Conservation (phyloP, 768 basidiomycete genomes). For the Tricholoma terreum region DNA sequence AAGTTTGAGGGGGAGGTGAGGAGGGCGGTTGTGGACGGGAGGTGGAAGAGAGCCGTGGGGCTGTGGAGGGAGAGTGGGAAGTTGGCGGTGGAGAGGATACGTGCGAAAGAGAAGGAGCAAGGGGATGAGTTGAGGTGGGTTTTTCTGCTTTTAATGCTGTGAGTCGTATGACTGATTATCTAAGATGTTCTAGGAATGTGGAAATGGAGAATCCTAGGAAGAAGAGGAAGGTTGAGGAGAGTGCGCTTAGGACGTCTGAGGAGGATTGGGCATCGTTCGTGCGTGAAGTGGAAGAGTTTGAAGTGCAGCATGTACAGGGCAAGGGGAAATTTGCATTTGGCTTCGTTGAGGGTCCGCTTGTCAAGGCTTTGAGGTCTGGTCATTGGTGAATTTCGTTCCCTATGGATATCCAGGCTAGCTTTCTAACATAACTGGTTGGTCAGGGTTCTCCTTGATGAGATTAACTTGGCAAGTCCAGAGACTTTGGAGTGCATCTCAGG, state of each 20-base stretch:
- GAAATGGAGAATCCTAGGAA: not conserved
- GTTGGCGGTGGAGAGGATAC: slow-evolving; percentile 66
- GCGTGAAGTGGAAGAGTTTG: slow-evolving; percentile 71
- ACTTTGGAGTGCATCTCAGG: slow-evolving; percentile 90
- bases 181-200: not conserved
- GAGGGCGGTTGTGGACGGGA: slow-evolving; percentile 76
- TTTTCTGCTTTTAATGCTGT: slow-evolving; percentile 4
- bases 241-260: slow-evolving; percentile 40
- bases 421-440: not conserved
- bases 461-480: slow-evolving; percentile 92
- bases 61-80: slow-evolving; percentile 80
- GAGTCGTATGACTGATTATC: not conserved
- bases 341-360: slow-evolving; percentile 95
- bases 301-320: slow-evolving; percentile 83
- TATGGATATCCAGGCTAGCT: not conserved
- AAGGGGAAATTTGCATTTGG: slow-evolving; percentile 90
- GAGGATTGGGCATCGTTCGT: slow-evolving; percentile 68
- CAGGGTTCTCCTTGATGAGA: slow-evolving; percentile 94
- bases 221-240: slow-evolving; percentile 55
- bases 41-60: slow-evolving; percentile 80
- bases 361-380: slow-evolving; percentile 82
- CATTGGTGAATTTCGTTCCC: slow-evolving; percentile 67
- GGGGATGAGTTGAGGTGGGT: slow-evolving; percentile 22
- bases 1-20: slow-evolving; percentile 79
- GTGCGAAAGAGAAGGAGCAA: slow-evolving; percentile 23